Conservation (phyloP, 2,329 filamentous ascomycete genomes). For the Fusarium marasasianum region DNA sequence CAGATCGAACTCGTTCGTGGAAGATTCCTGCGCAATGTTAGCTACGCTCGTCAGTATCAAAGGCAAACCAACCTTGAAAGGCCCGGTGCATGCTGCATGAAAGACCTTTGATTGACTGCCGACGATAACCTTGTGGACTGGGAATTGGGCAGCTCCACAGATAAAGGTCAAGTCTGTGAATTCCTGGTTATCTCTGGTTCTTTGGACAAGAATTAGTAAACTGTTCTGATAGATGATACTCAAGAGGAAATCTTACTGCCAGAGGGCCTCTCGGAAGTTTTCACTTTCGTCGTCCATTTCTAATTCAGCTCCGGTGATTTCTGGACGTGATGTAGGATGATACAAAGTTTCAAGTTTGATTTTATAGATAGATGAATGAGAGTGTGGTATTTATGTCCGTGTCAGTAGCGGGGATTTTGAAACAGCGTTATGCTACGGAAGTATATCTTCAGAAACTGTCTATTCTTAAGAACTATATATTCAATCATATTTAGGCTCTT, state of each 20-base stretch:
- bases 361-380: too few relatives aligned
- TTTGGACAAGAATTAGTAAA: background rate
- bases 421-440: fast-evolving
- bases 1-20: background rate
- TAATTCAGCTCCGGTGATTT: background rate
- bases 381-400: background rate
- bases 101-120: background rate
- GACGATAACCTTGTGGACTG: background rate
- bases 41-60: too few relatives aligned
- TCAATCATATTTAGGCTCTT: too few relatives aligned
- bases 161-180: background rate
- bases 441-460: background rate
- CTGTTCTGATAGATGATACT: too few relatives aligned
- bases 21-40: background rate
- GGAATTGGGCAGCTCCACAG: background rate
- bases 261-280: background rate
- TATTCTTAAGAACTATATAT: background rate
- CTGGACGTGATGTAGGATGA: too few relatives aligned
- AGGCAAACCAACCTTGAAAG: background rate
- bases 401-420: fast-evolving
- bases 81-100: background rate
- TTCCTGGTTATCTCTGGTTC: background rate
- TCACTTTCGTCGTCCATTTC: background rate
- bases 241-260: background rate
- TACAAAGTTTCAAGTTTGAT: background rate